These are phyloP conservation scores for Salix suchowensis DNA, from an alignment of 345 rosid species.

Conservation along the genomic window DNA sequence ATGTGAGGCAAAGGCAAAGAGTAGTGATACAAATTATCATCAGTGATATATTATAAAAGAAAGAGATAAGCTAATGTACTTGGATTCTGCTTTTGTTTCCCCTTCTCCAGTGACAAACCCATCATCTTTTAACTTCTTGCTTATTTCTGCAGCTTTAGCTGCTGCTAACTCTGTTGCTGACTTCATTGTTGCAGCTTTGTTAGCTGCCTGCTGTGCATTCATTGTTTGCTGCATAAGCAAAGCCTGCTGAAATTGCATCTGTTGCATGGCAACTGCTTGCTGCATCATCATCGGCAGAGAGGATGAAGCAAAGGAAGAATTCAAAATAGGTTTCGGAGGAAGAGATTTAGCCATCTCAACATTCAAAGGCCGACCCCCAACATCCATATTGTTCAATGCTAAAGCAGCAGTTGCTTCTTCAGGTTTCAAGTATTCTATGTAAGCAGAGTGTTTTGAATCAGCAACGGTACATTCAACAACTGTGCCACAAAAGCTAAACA, in stretches of 20 bases:
- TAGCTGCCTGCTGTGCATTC: conserved; percentile 98
- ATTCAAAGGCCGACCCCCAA: conserved; percentile 84
- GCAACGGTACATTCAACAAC: conserved; percentile 78
- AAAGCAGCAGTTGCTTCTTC: conserved; percentile 92
- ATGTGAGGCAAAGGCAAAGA: not conserved
- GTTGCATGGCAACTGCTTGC: conserved; percentile 99
- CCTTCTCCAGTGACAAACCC: conserved; percentile 61
- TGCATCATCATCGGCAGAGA: conserved; percentile 98
- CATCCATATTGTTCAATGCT: conserved; percentile 89
- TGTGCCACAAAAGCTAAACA: conserved; percentile 85
- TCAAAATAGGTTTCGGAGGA: conserved; percentile 60
- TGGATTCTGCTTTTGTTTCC: conserved; percentile 52
- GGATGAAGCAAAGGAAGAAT: conserved; percentile 54
- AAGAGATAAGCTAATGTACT: conserved; percentile 32
- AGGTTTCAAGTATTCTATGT: conserved; percentile 77
- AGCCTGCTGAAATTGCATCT: conserved; percentile 97
- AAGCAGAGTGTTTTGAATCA: conserved; percentile 88
- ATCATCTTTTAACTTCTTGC: conserved; percentile 79
- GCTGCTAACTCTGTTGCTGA: conserved; percentile 97
- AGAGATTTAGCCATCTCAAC: conserved; percentile 96
- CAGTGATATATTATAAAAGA: not conserved
- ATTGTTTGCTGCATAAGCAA: conserved; percentile 91
- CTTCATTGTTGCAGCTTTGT: conserved; percentile 90
- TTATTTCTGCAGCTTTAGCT: conserved; percentile 96
- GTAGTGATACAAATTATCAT: not conserved